Evolutionary conservation across 306 rosid genomes (phyloP), one percentile per base, ranked within the genome.

Genomic region (Glycine soja): DNA sequence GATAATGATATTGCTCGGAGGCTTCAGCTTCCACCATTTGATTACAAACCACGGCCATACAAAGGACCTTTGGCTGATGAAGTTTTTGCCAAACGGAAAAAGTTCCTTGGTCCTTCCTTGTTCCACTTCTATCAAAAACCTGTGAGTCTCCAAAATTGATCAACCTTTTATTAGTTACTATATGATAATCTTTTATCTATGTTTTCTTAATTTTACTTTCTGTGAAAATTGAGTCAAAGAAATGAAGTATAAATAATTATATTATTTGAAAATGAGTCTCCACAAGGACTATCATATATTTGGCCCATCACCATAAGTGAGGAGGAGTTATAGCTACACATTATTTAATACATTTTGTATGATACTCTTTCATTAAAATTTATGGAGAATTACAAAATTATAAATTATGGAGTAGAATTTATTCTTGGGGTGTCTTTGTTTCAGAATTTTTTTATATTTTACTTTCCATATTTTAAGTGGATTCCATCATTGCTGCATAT

Each of bases 61-160:
- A 76, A 71, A 47, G 95, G 95, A 2, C 95, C 92, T 6, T 81
- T 58, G 62, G 87, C 87, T 48, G 86, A 92, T 54, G 84, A 92
- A 66, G 83, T 92, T 58, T 86, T 88, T 47, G 80, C 78, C 84
- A 92, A 91, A 86, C 79, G 97, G 53, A 91, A 85, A 81, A 87
- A 79, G 85, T 92, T 92, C 76, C 84, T 90, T 1, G 93, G 95
- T 38, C 93, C 97, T 75, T 92, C 95, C 46, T 82, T 92, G 19
- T 92, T 92, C 74, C 90, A 92, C 84, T 92, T 76, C 72, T 89
- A 89, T 78, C 86, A 89, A 81, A 88, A 92, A 57, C 97, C 97
- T 24, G 97, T 92, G 73, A 61, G 89, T 80, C 6, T 59, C 12
- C 32, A 10, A 15, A 6, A 16, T 56, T 56, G 2, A 24, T 24